Evolutionary conservation across 2,329 filamentous ascomycete genomes (phyloP), one percentile per base, ranked within the genome.

Genomic region (Fusarium sp.): DNA sequence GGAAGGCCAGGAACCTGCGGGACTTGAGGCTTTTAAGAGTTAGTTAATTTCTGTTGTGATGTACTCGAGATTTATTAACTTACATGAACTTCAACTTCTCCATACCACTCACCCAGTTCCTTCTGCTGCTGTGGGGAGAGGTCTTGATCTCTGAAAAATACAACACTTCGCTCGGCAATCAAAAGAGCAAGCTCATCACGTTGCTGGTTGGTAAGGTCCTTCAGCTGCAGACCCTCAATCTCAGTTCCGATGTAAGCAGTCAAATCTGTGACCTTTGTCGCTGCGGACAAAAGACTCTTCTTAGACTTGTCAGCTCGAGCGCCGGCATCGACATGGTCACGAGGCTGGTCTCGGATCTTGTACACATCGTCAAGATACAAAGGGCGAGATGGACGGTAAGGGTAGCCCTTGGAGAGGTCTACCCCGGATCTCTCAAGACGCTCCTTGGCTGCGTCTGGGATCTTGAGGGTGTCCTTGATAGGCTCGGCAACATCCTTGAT

Each of bases 281-380:
- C 90, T 1, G 89, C 87, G 0, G 84, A 83, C 6, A 92, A 70
- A 3, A 92, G 80, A 6, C 84, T 83, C 56, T 84, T 89, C 80
- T 92, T 91, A 5, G 85, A 84, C 73, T 88, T 88, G 76, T 92
- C 85, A 38, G 91, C 91, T 42, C 90, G 84, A 3, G 86, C 83
- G 4, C 89, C 89, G 0, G 88, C 85, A 51, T 93, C 91, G 13
- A 86, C 71, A 57, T 91, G 84, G 84, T 85, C 65, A 85, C 85
- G 59, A 4, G 72, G 71, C 39, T 84, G 77, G 76, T 87, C 83
- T 19, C 91, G 82, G 74, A 94, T 90, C 47, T 87, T 87, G 78
- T 88, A 88, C 5, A 90, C 89, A 68, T 93, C 91, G 58, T 94
- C 88, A 0, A 93, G 80, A 70, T 89, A 93, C 2, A 93, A 80